Conservation (phyloP, 345 rosid genomes). For the Arabis alpina region DNA sequence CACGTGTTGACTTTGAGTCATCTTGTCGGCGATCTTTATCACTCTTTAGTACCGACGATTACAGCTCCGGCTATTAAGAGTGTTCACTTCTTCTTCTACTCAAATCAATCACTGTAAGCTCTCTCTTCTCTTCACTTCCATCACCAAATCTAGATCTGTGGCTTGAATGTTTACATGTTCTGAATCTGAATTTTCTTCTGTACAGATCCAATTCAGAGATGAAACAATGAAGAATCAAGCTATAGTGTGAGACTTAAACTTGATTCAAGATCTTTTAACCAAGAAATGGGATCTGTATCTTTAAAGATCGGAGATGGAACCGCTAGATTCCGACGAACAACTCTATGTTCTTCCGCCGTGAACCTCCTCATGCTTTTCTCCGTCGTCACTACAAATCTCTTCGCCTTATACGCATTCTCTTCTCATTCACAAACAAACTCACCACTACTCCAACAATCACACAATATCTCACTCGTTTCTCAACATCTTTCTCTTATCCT, state of each 20-base stretch:
- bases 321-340: slow-evolving; percentile 82
- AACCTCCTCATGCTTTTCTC: slow-evolving; percentile 95
- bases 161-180: no score
- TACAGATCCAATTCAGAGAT: slow-evolving; percentile 31
- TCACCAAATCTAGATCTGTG: background rate
- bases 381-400: slow-evolving; percentile 83
- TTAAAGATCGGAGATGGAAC: slow-evolving; percentile 95
- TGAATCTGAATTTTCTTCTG: background rate
- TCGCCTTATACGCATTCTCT: slow-evolving; percentile 92
- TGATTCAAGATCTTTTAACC: slow-evolving; percentile 6
- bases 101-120: slow-evolving; percentile 9
- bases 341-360: slow-evolving; percentile 76
- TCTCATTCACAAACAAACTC: slow-evolving; percentile 46
- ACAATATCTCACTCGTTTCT: slow-evolving; percentile 81
- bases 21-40: slow-evolving; percentile 17
- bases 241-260: slow-evolving; percentile 7
- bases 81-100: slow-evolving; percentile 3
- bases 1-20: slow-evolving; percentile 32
- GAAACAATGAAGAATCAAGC: slow-evolving; percentile 10
- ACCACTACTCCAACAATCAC: slow-evolving; percentile 35
- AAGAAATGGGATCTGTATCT: slow-evolving; percentile 82
- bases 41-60: background rate
- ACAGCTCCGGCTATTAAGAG: background rate
- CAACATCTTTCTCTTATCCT: slow-evolving; percentile 84
- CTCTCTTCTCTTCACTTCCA: background rate